Base-by-base conservation (phyloP, 495 filamentous ascomycete genomes). In the Pyrenula aspistea region DNA sequence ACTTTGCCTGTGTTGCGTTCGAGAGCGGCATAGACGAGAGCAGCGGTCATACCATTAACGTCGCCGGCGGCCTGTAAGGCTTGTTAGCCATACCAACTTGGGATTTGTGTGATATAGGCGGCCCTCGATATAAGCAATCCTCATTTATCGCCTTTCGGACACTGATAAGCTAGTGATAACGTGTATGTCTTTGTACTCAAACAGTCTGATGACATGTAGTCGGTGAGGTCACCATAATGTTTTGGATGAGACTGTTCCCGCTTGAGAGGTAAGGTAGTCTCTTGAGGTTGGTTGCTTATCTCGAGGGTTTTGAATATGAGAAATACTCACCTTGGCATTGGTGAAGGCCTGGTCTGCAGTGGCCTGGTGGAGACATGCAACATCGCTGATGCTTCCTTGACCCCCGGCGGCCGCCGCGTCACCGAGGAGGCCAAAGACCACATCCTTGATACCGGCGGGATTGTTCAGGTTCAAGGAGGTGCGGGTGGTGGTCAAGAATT, bases 281-380 rank as follows among this genome's bases (percentile, higher is more conserved):
- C n/a, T n/a, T n/a, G n/a, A n/a, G n/a, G n/a, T n/a, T n/a, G n/a
- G n/a, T n/a, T n/a, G n/a, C n/a, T n/a, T n/a, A 15, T 42, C 31
- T 15, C 31, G 15, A 4, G 31, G 31, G 15, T 42, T 15, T 42
- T 8, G 31, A 8, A 42, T 42, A 42, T 8, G 15, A 42, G 31
- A 8, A 42, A 42, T 42, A 4, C 31, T 42, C 4, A 42, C 31
- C 65, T 85, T 84, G 51, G 82, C 79, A 62, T 86, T 86, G 65
- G 83, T 84, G 67, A 86, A 85, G 60, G 83, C 83, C 66, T 83
- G 82, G 69, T 86, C 83, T 53, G 83, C 83, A 22, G 79, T 75
- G 53, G 78, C 81, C 67, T 85, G 82, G 64, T 86, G 81, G 21
- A 86, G 75, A 63, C 83, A 86, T 68, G 84, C 80, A 49, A 77